Conservation (phyloP, 2,329 filamentous ascomycete species). For the Monosporascus sp. region DNA sequence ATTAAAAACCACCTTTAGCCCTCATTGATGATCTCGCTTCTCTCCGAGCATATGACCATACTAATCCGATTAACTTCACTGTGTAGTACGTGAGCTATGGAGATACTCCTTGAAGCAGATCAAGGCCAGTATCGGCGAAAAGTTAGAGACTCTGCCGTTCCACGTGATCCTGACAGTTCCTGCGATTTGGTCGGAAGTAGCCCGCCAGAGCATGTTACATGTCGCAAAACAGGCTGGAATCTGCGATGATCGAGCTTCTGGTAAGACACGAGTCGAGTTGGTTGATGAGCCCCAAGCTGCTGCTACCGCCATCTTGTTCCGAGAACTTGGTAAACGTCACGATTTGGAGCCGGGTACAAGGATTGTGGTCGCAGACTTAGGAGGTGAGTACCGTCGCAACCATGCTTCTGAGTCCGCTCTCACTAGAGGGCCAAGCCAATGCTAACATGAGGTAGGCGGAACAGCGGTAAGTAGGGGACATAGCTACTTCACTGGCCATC, state of each 20-base stretch:
- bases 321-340: slow-evolving; percentile 19
- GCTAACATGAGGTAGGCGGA: not conserved
- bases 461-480: slow-evolving; percentile 3
- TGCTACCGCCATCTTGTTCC: slow-evolving; percentile 30
- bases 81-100: slow-evolving; percentile 11
- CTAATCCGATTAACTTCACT: slow-evolving; percentile 1
- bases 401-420: not conserved
- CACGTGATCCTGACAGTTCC: slow-evolving; percentile 12
- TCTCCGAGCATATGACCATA: no score
- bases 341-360: slow-evolving; percentile 17
- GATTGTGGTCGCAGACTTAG: slow-evolving; percentile 25
- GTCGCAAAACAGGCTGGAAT: slow-evolving; percentile 32
- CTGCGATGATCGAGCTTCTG: slow-evolving; percentile 17
- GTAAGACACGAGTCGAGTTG: slow-evolving; percentile 27
- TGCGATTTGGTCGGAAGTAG: slow-evolving; percentile 10
- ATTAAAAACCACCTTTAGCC: not conserved
- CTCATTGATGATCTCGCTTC: no score
- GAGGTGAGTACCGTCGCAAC: slow-evolving; percentile 12
- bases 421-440: not conserved
- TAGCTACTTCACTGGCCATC: no score
- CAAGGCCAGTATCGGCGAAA: not conserved
- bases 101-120: slow-evolving; percentile 7
- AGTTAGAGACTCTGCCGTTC: slow-evolving; percentile 6
- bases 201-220: slow-evolving; percentile 28
- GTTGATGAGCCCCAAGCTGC: slow-evolving; percentile 42